phyloP scores from a whole-genome alignment of 495 filamentous ascomycete genomes.

The Talaromyces adpressus region DNA sequence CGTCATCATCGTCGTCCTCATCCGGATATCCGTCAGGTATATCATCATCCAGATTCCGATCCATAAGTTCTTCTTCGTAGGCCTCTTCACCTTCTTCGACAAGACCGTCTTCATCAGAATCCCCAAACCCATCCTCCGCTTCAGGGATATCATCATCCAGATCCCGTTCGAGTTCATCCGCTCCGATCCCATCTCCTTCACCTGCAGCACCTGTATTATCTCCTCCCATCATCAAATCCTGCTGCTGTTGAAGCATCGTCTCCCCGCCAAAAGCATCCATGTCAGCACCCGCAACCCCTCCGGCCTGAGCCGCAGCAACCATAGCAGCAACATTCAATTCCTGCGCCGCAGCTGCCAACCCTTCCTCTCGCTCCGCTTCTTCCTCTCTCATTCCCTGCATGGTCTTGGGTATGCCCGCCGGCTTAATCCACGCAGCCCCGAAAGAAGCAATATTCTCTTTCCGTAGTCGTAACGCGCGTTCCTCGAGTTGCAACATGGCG shows the following conservation, averaged over 20 bases:
- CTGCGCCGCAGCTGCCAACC: constrained; percentile 60
- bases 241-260: constrained; percentile 11
- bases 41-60: constrained; percentile 44
- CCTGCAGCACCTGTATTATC: not conserved
- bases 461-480: constrained; percentile 57
- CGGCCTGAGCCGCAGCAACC: constrained; percentile 49
- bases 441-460: constrained; percentile 67
- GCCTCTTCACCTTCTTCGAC: constrained; percentile 37
- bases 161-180: constrained; percentile 36
- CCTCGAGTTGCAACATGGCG: constrained; percentile 58
- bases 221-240: constrained; percentile 11
- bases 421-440: constrained; percentile 71
- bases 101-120: constrained; percentile 24
- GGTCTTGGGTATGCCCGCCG: constrained; percentile 39
- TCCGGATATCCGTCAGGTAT: constrained; percentile 39
- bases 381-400: constrained; percentile 72
- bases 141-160: constrained; percentile 44
- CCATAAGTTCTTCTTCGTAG: constrained; percentile 35
- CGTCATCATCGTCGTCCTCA: constrained; percentile 28
- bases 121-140: constrained; percentile 18
- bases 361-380: constrained; percentile 70
- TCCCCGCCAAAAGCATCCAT: constrained; percentile 12
- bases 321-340: constrained; percentile 59
- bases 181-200: constrained; percentile 24
- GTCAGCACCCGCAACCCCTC: constrained; percentile 21